Base-by-base conservation (phyloP, 371 early-diverging fungal species). In the Batkoa obscura region DNA sequence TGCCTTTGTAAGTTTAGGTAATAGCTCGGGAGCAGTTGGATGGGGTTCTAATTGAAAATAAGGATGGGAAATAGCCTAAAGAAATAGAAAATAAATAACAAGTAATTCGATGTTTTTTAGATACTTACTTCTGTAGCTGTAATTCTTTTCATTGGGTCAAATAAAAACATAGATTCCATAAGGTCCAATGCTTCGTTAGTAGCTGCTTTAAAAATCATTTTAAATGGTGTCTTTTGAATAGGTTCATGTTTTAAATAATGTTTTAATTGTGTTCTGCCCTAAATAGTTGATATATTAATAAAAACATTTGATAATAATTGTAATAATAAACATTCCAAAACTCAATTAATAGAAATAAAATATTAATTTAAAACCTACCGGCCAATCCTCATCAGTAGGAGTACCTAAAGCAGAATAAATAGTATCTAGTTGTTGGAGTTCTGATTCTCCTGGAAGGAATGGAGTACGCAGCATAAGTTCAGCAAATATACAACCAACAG, bases 401-500 rank as follows among this genome's bases (percentile, higher is more conserved):
- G 62, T 62, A 30, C 85, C 84, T 17, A 83, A 67, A 4, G 78
- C 64, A 48, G 72, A 66, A 54, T 79, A 81, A 37, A 88, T 85
- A 36, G 79, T 64, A 50, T 73, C 78, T 17, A 95, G 66, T 66
- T 95, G 88, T 64, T 92, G 91, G 45, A 94, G 71, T 68, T 94
- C 94, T 46, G 83, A 84, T 32, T 71, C 73, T 15, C 93, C 93
- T 62, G 81, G 83, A 66, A 92, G 90, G 55, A 92, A 66, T 31
- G 87, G 83, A 65, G 83, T 83, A 38, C 91, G 83, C 39, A 89
- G 86, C 36, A 92, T 68, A 72, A 98, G 78, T 67, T 98, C 98
- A 30, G 94, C 95, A 67, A 98, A 89, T 43, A 97, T 88, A 69
- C 94, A 95, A 23, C 98, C 98, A 12, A 94, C 90, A 2, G 94